Base-by-base conservation (phyloP, 2,329 filamentous ascomycete species). In the Lasiodiplodia hormozganensis region DNA sequence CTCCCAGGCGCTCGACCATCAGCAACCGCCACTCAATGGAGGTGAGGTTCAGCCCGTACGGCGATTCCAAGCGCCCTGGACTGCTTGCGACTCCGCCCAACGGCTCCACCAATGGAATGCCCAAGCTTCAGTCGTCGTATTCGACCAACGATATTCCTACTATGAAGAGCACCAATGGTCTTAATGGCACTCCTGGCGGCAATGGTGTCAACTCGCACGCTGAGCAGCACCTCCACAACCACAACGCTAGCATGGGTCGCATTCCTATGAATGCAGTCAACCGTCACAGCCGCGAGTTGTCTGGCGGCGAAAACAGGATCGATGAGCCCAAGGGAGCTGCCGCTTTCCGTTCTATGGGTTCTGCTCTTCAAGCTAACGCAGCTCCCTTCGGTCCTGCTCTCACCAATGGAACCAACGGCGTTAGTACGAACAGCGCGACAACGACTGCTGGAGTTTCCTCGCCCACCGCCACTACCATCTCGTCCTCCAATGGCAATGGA, bases 101-200 rank as follows among this genome's bases (percentile, higher is more conserved):
- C 72, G 85, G 75, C 82, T 84, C 74, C 76, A 76, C 75, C 69
- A 86, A 91, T 78, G 85, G 87, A 31, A 87, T 88, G 65, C 91
- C 90, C 36, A 93, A 92, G 83, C 81, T 97, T 69, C 92, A 94
- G 80, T 90, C 92, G 54, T 97, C 95, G 0, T 97, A 92, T 82
- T 97, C 96, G 11, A 89, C 93, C 66, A 96, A 92, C 79, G 94
- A 98, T 75, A 86, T 97, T 23, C 92, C 94, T 4, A 96, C 94
- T 8, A 84, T 94, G 75, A 97, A 96, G 86, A 90, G 85, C 72
- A 84, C 87, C 66, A 86, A 87, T 67, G 85, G 82, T 58, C 79
- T 84, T 62, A 82, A 85, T 58, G 73, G 76, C 43, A 64, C 70
- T 43, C 76, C 76, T 36, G 49, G 47, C 14, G 51, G 54, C 56